A percentile compares a stretch with the other conserved stretches of the same genome.
Evolutionary conservation across 495 filamentous ascomycete species (phyloP).

Genomic region (Barbatosphaeria neglecta): DNA sequence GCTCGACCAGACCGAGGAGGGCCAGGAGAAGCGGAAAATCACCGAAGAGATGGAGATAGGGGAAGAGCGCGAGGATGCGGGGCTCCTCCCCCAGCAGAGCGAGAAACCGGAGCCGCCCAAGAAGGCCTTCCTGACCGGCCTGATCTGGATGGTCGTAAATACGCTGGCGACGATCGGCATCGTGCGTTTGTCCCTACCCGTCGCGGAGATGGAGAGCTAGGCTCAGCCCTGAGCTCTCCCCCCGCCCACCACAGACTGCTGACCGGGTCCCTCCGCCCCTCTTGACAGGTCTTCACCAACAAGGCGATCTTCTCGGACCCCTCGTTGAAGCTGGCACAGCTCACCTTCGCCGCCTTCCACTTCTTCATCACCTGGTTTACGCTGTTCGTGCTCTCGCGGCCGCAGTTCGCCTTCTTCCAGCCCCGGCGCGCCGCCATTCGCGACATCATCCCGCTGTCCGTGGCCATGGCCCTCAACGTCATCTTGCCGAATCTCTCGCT

Average conservation of each 20-base stretch:
- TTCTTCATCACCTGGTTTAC: slow-evolving; percentile 59
- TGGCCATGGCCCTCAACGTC: slow-evolving; percentile 61
- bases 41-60: slow-evolving; percentile 14
- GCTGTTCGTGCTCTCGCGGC: slow-evolving; percentile 52
- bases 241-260: slow-evolving; percentile 4
- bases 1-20: slow-evolving; percentile 11
- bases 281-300: slow-evolving; percentile 62
- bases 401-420: slow-evolving; percentile 48
- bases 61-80: slow-evolving; percentile 23
- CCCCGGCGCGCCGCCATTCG: slow-evolving; percentile 41
- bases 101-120: slow-evolving; percentile 10
- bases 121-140: slow-evolving; percentile 17
- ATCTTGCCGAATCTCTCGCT: slow-evolving; percentile 65
- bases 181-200: slow-evolving; percentile 22
- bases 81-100: slow-evolving; percentile 15
- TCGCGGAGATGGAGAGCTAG: background rate
- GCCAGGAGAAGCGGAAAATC: slow-evolving; percentile 12
- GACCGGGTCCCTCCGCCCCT: background rate
- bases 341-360: slow-evolving; percentile 62
- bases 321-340: slow-evolving; percentile 51
- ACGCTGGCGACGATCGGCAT: slow-evolving; percentile 52
- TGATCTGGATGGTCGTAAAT: slow-evolving; percentile 47
- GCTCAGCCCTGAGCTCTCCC: slow-evolving; percentile 1
- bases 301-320: slow-evolving; percentile 62
- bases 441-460: slow-evolving; percentile 51